phyloP scores from a whole-genome alignment of 2,329 filamentous ascomycete genomes.

The Colletotrichum higginsianum region DNA sequence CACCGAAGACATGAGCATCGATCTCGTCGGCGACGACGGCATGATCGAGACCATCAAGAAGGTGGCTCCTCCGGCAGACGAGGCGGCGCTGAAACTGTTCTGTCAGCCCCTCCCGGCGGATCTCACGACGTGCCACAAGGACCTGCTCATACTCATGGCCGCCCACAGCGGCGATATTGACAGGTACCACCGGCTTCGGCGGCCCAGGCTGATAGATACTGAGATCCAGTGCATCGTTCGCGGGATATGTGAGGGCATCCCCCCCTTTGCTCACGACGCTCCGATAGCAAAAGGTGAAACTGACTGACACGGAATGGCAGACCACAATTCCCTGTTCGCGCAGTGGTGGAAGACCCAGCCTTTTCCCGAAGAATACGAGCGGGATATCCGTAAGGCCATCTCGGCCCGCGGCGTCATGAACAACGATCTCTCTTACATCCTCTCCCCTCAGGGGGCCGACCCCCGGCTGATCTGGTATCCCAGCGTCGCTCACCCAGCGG shows the following conservation, averaged over 20 bases:
- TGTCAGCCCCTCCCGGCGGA: slow-evolving; percentile 14
- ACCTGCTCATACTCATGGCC: slow-evolving; percentile 25
- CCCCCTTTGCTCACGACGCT: too few species aligned
- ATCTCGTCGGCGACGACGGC: slow-evolving; percentile 9
- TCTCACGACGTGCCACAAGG: slow-evolving; percentile 15
- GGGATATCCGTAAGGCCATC: not conserved
- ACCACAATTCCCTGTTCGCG: too few species aligned
- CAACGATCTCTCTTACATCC: slow-evolving; percentile 23
- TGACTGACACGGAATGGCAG: too few species aligned
- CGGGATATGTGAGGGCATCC: not conserved
- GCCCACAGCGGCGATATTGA: slow-evolving; percentile 9
- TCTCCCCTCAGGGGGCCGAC: not conserved
- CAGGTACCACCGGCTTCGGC: slow-evolving; percentile 11
- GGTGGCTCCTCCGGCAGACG: not conserved
- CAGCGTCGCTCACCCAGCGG: not conserved
- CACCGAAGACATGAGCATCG: slow-evolving; percentile 17
- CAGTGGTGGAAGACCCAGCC: slow-evolving; percentile 12
- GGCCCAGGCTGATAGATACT: not conserved
- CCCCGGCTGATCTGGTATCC: slow-evolving; percentile 24
- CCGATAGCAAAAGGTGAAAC: too few species aligned
- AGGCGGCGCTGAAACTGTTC: slow-evolving; percentile 2
- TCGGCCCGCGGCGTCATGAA: slow-evolving; percentile 15
- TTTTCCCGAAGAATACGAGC: not conserved
- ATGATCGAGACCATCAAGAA: not conserved
- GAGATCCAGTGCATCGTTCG: slow-evolving; percentile 10